These are phyloP conservation scores for Tetracladium setigerum DNA, from an alignment of 495 filamentous ascomycete genomes.

Conservation along the genomic window DNA sequence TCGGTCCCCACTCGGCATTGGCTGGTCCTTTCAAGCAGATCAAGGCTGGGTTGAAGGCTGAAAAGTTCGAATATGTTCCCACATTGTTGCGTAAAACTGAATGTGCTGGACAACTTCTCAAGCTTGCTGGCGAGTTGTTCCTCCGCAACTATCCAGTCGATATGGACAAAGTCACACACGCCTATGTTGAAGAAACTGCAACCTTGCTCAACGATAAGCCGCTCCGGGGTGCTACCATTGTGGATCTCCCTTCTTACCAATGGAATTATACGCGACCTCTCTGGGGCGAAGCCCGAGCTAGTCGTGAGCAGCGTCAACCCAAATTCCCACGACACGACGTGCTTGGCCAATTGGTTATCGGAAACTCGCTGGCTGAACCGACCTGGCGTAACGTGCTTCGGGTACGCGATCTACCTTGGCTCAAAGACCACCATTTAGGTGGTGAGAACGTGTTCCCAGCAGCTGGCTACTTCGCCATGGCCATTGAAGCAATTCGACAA, in stretches of 20 bases:
- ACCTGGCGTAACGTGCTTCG: conserved; percentile 27
- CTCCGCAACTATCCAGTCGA: conserved; percentile 22
- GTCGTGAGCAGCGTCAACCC: conserved; percentile 23
- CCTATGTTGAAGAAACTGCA: conserved; percentile 4
- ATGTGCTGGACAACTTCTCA: conserved; percentile 24
- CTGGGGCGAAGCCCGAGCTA: conserved; percentile 27
- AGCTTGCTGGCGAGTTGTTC: conserved; percentile 32
- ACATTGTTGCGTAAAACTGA: conserved; percentile 29
- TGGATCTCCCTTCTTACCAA: conserved; percentile 29
- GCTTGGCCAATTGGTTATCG: conserved; percentile 22
- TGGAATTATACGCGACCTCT: conserved; percentile 25
- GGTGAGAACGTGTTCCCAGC: conserved; percentile 21
- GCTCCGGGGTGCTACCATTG: background rate
- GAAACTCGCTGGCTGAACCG: conserved; percentile 21
- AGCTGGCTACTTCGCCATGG: conserved; percentile 43
- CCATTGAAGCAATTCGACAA: conserved; percentile 35
- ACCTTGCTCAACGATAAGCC: conserved; percentile 1
- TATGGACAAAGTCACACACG: conserved; percentile 22
- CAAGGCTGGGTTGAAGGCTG: conserved; percentile 19
- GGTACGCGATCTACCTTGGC: conserved; percentile 15
- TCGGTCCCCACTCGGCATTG: conserved; percentile 58
- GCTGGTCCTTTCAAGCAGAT: conserved; percentile 43
- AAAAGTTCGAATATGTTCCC: conserved; percentile 38
- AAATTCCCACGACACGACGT: conserved; percentile 27
- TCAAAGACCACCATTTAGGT: conserved; percentile 19